Base-by-base conservation (phyloP, 371 early-diverging fungal genomes). In the Apophysomyces trapeziformis region DNA sequence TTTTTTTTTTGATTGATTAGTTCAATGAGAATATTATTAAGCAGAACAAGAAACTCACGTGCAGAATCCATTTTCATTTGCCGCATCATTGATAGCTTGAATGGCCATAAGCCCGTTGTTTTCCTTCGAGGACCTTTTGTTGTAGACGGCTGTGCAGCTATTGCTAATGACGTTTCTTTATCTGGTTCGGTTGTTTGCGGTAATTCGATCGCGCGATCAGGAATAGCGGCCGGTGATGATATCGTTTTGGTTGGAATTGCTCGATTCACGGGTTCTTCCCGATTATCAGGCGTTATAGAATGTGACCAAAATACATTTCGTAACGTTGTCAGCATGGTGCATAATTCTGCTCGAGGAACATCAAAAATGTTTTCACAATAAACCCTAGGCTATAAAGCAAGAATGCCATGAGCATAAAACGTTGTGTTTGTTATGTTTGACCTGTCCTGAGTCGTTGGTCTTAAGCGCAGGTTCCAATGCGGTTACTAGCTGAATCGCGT, bases 341-440 rank as follows among this genome's bases (percentile, higher is more conserved):
- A 13, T 36, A 62, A 36, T 16, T 62, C 62, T n/a, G 62, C 11
- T 3, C 62, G 45, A 7, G 62, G 46, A 18, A 62, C 62, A 50
- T 62, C 62, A 47, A 62, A 62, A 32, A 62, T 62, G 37, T 62
- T 62, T 37, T 62, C 62, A 47, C 62, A 62, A 16, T 44, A 35
- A 9, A 43, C 4, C 45, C 21, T 39, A 16, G 26, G 45, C 61
- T 61, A 43, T 2, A 21, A 21, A 26, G 16, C 7, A 5, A 6
- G 16, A 45, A 18, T 18, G 13, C 3, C 13, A 13, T 45, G n/a
- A 45, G 46, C 46, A 45, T 18, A 45, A 45, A 45, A 0, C 13
- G 6, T 45, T 18, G 8, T 13, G 13, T 18, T n/a, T 45, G 46
- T 6, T 12, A 45, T 12, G 46, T 45, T 45, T 18, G 16, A 45